Evolutionary conservation across 805 yeast genomes (phyloP).

Genomic region (Candida wancherniae): DNA sequence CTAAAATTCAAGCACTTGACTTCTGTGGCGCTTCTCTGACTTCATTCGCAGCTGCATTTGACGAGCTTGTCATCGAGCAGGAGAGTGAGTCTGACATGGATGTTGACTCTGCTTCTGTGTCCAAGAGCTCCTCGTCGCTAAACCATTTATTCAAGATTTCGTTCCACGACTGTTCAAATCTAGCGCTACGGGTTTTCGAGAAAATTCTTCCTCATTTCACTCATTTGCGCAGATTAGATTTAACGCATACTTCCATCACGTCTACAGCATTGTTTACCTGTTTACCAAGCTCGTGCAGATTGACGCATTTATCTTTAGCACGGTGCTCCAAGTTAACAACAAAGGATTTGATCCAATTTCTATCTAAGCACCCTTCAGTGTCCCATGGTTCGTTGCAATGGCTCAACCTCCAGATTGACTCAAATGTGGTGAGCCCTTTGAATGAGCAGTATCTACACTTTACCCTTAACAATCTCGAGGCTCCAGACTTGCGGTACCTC

Average conservation of each 20-base stretch:
- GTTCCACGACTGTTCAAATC: slow-evolving; percentile 83
- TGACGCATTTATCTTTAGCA: slow-evolving; percentile 68
- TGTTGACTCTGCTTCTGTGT: slow-evolving; percentile 4
- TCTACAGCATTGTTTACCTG: slow-evolving; percentile 50
- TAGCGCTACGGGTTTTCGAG: slow-evolving; percentile 53
- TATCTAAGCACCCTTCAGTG: slow-evolving; percentile 67
- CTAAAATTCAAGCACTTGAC: slow-evolving; percentile 64
- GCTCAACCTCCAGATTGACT: slow-evolving; percentile 62
- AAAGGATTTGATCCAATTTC: slow-evolving; percentile 62
- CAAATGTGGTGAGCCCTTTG: slow-evolving; percentile 58
- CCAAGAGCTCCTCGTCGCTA: slow-evolving; percentile 5
- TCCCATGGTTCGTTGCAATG: slow-evolving; percentile 48
- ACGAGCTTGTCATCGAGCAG: slow-evolving; percentile 27
- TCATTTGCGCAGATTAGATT: slow-evolving; percentile 62
- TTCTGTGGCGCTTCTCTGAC: slow-evolving; percentile 83
- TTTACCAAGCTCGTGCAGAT: slow-evolving; percentile 51
- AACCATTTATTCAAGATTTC: slow-evolving; percentile 47
- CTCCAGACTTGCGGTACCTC: slow-evolving; percentile 44
- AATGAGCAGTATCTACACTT: slow-evolving; percentile 45
- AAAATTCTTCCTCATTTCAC: slow-evolving; percentile 54
- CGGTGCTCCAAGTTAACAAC: slow-evolving; percentile 61
- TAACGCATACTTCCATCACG: slow-evolving; percentile 75
- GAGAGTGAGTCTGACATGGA: slow-evolving; percentile 2
- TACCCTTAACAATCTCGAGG: slow-evolving; percentile 41
- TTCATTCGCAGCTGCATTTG: slow-evolving; percentile 56